phyloP scores from a whole-genome alignment of 2,329 filamentous ascomycete genomes.

The Cephalotrichum gorgonifer region DNA sequence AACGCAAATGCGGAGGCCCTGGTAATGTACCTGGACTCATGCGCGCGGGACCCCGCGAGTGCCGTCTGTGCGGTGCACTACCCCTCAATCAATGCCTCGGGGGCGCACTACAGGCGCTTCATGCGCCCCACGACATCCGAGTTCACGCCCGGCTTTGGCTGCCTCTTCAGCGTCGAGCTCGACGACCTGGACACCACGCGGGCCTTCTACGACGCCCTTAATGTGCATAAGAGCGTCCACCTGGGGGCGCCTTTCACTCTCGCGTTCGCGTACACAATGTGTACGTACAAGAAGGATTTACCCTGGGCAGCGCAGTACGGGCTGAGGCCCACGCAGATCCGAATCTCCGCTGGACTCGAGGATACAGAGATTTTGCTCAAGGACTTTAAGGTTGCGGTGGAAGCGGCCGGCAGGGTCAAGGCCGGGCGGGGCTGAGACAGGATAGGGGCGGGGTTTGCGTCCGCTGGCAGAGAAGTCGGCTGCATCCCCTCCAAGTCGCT shows the following conservation, averaged over 20 bases:
- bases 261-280: conserved; percentile 34
- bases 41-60: conserved; percentile 17
- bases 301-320: conserved; percentile 26
- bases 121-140: conserved; percentile 27
- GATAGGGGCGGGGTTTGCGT: background rate
- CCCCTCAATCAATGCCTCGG: conserved; percentile 25
- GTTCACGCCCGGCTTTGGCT: conserved; percentile 43
- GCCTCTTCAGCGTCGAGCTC: conserved; percentile 42
- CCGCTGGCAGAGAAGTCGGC: background rate
- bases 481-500: too few species aligned
- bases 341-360: conserved; percentile 38
- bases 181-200: conserved; percentile 23
- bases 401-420: conserved; percentile 10
- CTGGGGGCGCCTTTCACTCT: conserved; percentile 42
- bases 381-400: conserved; percentile 23
- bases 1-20: conserved; percentile 33
- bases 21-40: conserved; percentile 24
- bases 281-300: conserved; percentile 23
- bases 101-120: conserved; percentile 20
- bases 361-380: conserved; percentile 28
- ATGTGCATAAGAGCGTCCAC: conserved; percentile 40
- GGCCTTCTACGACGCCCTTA: conserved; percentile 38
- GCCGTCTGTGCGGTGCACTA: conserved; percentile 31
- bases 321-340: conserved; percentile 27
- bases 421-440: background rate